Evolutionary conservation across 108 stramenopile genomes (phyloP).

Genomic region (Cyclotella choctawhatcheeana): DNA sequence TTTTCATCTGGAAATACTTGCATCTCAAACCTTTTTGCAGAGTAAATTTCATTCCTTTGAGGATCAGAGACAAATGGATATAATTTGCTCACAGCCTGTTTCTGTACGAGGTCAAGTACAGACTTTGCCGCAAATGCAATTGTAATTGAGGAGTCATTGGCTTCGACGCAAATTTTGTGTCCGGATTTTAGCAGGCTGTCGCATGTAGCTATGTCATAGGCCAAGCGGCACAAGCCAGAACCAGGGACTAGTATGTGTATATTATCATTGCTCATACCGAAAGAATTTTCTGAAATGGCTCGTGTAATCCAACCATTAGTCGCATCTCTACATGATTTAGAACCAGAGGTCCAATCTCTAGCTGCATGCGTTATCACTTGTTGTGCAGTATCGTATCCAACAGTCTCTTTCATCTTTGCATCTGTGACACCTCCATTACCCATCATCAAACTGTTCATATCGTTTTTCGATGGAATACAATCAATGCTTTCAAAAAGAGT

Average conservation of each 20-base stretch:
- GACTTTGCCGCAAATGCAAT: slow-evolving; percentile 67
- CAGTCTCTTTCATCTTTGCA: slow-evolving; percentile 16
- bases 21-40: slow-evolving; percentile 52
- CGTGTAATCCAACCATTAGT: slow-evolving; percentile 25
- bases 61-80: slow-evolving; percentile 68
- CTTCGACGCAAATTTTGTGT: slow-evolving; percentile 54
- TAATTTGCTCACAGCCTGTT: slow-evolving; percentile 17
- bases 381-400: slow-evolving; percentile 60
- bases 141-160: slow-evolving; percentile 66
- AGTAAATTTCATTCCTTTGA: slow-evolving; percentile 71
- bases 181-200: slow-evolving; percentile 2
- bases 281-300: slow-evolving; percentile 20
- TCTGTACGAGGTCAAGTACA: slow-evolving; percentile 36
- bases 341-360: slow-evolving; percentile 68
- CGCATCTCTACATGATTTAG: slow-evolving; percentile 24
- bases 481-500: slow-evolving; percentile 11
- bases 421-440: slow-evolving; percentile 25
- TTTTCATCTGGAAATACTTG: slow-evolving; percentile 59
- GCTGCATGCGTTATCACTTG: slow-evolving; percentile 74
- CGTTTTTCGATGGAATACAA: slow-evolving; percentile 19
- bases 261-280: background rate
- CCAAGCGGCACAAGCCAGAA: slow-evolving; percentile 73
- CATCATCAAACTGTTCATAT: slow-evolving; percentile 11
- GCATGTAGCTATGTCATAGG: slow-evolving; percentile 53
- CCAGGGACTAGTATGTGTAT: slow-evolving; percentile 66